These are phyloP conservation scores for Rhododendron griersonianum DNA, from an alignment of 148 eudicot genomes.

Conservation along the genomic window DNA sequence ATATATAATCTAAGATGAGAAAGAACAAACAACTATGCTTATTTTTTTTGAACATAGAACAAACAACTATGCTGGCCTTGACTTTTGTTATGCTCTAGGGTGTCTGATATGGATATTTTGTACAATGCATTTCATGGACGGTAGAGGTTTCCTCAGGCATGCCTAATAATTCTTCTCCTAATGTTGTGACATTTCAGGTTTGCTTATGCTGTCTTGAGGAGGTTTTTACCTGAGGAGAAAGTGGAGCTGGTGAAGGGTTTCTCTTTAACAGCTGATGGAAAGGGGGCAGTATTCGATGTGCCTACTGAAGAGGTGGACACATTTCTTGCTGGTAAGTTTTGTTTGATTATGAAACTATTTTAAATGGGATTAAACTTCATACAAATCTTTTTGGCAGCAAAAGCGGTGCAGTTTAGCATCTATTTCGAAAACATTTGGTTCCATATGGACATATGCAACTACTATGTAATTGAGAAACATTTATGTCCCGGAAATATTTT, in stretches of 20 bases:
- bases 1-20: background rate
- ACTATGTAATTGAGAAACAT: background rate
- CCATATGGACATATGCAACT: background rate
- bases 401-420: background rate
- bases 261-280: slow-evolving; percentile 70
- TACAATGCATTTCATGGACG: background rate
- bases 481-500: background rate
- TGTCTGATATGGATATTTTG: background rate
- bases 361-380: background rate
- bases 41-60: background rate
- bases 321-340: slow-evolving; percentile 55
- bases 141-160: background rate
- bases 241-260: slow-evolving; percentile 66
- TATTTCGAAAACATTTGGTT: background rate
- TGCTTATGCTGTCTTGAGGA: slow-evolving; percentile 56
- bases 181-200: slow-evolving; percentile 30
- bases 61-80: background rate
- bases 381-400: background rate
- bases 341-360: background rate
- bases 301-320: slow-evolving; percentile 56
- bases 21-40: background rate
- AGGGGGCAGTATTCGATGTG: slow-evolving; percentile 80
- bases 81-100: background rate
- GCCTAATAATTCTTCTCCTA: background rate
- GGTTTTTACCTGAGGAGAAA: slow-evolving; percentile 76